Percentiles rank a stretch among this genome's conserved stretches.
phyloP scores from a whole-genome alignment of 2,329 filamentous ascomycete genomes.

The Calonectria pseudoreteaudii region DNA sequence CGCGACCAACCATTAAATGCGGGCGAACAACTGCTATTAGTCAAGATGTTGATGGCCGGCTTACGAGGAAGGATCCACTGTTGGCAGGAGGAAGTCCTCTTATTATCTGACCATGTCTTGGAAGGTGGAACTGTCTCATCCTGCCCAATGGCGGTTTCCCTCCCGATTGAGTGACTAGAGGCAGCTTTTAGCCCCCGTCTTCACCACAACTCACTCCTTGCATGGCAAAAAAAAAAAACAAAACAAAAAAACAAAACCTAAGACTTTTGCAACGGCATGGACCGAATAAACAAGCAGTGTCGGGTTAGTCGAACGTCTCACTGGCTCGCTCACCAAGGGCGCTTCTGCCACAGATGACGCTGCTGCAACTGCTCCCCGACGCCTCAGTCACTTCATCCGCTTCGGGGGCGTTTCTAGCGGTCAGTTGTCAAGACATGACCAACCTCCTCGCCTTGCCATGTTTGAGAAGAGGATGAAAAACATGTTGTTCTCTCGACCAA shows the following conservation, averaged over 20 bases:
- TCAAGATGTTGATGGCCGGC: not conserved
- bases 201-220: not conserved
- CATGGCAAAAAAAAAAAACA: slow-evolving; percentile 4
- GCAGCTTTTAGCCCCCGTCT: not conserved
- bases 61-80: not conserved
- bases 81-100: not conserved
- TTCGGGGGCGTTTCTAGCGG: not conserved
- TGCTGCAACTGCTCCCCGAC: not conserved
- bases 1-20: not conserved
- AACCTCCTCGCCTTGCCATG: not conserved
- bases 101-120: not conserved
- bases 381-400: not conserved
- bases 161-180: not conserved
- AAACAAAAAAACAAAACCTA: not conserved
- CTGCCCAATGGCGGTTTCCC: not conserved
- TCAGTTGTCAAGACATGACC: not conserved
- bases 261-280: not conserved
- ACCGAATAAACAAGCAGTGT: not conserved
- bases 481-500: not conserved
- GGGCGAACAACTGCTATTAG: not conserved
- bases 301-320: not conserved
- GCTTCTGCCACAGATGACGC: not conserved
- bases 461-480: not conserved
- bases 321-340: not conserved
- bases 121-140: not conserved